phyloP scores from a whole-genome alignment of 1,284 basidiomycete species.

The Polyporus tsugae region DNA sequence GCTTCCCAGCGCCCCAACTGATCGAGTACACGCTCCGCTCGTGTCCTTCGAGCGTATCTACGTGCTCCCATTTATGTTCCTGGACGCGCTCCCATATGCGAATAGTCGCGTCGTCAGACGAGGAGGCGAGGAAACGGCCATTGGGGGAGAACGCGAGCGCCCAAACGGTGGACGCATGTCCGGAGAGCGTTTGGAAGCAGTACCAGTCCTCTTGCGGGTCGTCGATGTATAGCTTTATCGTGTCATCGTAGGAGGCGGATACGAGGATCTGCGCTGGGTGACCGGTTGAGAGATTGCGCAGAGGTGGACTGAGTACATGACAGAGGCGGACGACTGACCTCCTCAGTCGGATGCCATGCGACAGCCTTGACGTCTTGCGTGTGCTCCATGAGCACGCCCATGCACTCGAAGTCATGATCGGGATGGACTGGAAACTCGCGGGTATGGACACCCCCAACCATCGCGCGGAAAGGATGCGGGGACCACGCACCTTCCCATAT shows the following conservation, averaged over 20 bases:
- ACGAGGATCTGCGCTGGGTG: constrained; percentile 81
- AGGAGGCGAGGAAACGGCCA: constrained; percentile 86
- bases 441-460: too few relatives aligned
- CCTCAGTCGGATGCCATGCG: constrained; percentile 94
- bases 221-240: constrained; percentile 93
- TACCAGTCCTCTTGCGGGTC: constrained; percentile 97
- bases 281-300: constrained; percentile 25
- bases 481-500: constrained; percentile 89
- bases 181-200: constrained; percentile 82
- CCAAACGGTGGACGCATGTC: constrained; percentile 94
- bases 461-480: neutral
- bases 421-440: constrained; percentile 72
- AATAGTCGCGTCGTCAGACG: constrained; percentile 81
- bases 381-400: constrained; percentile 98
- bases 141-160: constrained; percentile 82
- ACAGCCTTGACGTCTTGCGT: constrained; percentile 96
- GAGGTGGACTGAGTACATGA: constrained; percentile 12
- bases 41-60: constrained; percentile 66
- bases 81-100: constrained; percentile 71
- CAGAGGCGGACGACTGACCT: constrained; percentile 59
- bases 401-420: constrained; percentile 93
- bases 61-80: constrained; percentile 66
- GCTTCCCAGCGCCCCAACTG: constrained; percentile 66
- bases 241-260: constrained; percentile 97
- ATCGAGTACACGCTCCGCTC: constrained; percentile 84